Percentiles rank a stretch among this genome's conserved stretches.
phyloP scores from a whole-genome alignment of 2,329 filamentous ascomycete genomes.

The Nigrospora osmanthi region DNA sequence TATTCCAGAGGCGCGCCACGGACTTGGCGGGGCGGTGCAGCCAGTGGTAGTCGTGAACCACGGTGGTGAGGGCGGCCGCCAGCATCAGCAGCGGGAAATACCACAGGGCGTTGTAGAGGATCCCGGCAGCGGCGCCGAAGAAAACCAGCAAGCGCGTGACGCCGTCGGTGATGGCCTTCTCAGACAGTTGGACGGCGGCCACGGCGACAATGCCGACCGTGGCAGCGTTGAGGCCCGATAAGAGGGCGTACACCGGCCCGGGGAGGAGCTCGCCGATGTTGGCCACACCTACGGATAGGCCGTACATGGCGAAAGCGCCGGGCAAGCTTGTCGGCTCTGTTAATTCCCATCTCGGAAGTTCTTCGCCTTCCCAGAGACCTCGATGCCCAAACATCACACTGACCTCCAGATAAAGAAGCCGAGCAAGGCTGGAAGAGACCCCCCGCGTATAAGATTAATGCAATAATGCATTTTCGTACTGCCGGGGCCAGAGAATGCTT shows the following conservation, averaged over 20 bases:
- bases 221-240: slow-evolving; percentile 64
- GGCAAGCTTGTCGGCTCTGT: too few relatives aligned
- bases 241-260: slow-evolving; percentile 54
- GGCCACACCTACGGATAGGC: slow-evolving; percentile 55
- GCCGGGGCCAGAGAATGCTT: slow-evolving; percentile 59
- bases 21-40: slow-evolving; percentile 28
- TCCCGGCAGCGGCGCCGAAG: slow-evolving; percentile 51
- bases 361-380: too few relatives aligned
- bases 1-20: too few relatives aligned
- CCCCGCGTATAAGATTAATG: slow-evolving; percentile 56
- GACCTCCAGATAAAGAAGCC: slow-evolving; percentile 59
- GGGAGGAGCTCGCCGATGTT: slow-evolving; percentile 53
- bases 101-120: slow-evolving; percentile 68
- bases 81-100: slow-evolving; percentile 63
- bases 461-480: slow-evolving; percentile 68
- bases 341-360: too few relatives aligned
- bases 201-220: slow-evolving; percentile 67
- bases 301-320: slow-evolving; percentile 64
- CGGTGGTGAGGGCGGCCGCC: slow-evolving; percentile 41
- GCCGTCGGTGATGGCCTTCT: slow-evolving; percentile 60
- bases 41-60: slow-evolving; percentile 49
- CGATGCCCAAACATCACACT: too few relatives aligned
- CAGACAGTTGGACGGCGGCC: slow-evolving; percentile 58
- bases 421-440: slow-evolving; percentile 47
- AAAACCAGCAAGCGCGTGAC: slow-evolving; percentile 58